Conservation (phyloP, 202 grass and related monocot species). For the Saccharum hybrid region DNA sequence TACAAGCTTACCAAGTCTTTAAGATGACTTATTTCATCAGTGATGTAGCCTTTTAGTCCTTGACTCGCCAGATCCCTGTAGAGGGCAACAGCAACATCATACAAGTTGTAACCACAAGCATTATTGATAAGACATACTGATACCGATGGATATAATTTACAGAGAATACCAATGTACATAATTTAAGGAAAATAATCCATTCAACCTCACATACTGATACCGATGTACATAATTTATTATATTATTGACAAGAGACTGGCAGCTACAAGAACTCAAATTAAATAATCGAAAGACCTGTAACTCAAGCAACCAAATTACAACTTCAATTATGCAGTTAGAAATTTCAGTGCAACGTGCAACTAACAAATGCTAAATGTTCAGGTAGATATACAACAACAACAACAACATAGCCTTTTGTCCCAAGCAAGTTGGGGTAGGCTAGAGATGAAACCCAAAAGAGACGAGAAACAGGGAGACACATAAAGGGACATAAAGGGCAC, state of each 20-base stretch:
- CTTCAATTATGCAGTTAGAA: constrained; percentile 2
- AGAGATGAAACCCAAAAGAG: too few relatives aligned
- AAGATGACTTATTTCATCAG: constrained; percentile 83
- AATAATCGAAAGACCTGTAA: background rate
- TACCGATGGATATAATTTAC: too few relatives aligned
- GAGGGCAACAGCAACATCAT: constrained; percentile 6
- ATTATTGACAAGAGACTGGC: constrained; percentile 4
- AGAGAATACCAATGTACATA: too few relatives aligned
- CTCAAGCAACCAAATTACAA: constrained; percentile 27
- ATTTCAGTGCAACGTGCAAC: background rate
- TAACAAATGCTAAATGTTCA: background rate
- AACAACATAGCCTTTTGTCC: too few relatives aligned
- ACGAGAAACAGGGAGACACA: too few relatives aligned
- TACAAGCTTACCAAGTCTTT: constrained; percentile 99
- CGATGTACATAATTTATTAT: background rate
- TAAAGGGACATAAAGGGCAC: too few relatives aligned
- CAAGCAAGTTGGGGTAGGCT: too few relatives aligned
- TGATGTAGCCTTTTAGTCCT: constrained; percentile 84
- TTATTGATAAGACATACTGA: too few relatives aligned
- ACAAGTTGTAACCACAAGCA: background rate
- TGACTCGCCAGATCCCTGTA: constrained; percentile 82
- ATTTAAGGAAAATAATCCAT: background rate
- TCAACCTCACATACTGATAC: background rate
- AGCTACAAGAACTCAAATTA: constrained; percentile 2
- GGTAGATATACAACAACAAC: too few relatives aligned